A percentile compares a stretch with the other conserved stretches of the same genome.
Conservation (phyloP, 805 yeast genomes). For the Metschnikowia gruessii region DNA sequence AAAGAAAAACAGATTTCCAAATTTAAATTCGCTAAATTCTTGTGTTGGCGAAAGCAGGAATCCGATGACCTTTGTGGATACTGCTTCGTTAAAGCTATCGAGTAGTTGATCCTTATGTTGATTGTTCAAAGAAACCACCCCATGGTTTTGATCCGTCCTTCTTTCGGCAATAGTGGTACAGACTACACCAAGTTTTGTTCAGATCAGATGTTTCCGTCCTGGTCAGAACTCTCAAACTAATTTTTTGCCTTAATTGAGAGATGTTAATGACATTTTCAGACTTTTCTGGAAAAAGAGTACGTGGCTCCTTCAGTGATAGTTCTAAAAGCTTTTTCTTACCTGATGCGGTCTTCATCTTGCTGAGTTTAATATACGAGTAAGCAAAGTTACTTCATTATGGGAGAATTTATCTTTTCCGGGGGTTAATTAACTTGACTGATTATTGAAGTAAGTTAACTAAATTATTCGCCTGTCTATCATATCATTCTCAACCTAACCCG, state of each 20-base stretch:
- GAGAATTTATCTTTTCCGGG: too few relatives aligned
- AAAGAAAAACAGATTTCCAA: too few relatives aligned
- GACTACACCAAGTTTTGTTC: conserved; percentile 80
- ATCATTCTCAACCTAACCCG: too few relatives aligned
- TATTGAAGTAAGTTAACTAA: too few relatives aligned
- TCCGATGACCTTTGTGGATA: conserved; percentile 96
- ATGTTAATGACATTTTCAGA: conserved; percentile 94
- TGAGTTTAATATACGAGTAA: too few relatives aligned
- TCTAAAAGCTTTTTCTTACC: conserved; percentile 87
- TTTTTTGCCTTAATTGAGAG: conserved; percentile 91
- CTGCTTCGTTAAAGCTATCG: conserved; percentile 94
- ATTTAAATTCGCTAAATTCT: too few relatives aligned
- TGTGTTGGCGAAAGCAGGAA: too few relatives aligned
- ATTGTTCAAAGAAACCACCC: conserved; percentile 98
- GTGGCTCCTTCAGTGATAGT: conserved; percentile 91
- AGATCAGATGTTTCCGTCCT: conserved; percentile 89
- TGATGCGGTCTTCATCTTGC: too few relatives aligned
- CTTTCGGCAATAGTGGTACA: conserved; percentile 92
- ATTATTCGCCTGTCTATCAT: too few relatives aligned
- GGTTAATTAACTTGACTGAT: too few relatives aligned
- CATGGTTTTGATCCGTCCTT: conserved; percentile 95
- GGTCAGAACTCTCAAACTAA: conserved; percentile 98
- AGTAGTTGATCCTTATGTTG: conserved; percentile 93
- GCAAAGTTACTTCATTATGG: too few relatives aligned
- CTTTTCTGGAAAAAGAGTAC: conserved; percentile 95